Percentiles rank a stretch among this genome's conserved stretches.
These are phyloP conservation scores for Chiua virens DNA, from an alignment of 768 basidiomycete genomes.

Conservation along the genomic window DNA sequence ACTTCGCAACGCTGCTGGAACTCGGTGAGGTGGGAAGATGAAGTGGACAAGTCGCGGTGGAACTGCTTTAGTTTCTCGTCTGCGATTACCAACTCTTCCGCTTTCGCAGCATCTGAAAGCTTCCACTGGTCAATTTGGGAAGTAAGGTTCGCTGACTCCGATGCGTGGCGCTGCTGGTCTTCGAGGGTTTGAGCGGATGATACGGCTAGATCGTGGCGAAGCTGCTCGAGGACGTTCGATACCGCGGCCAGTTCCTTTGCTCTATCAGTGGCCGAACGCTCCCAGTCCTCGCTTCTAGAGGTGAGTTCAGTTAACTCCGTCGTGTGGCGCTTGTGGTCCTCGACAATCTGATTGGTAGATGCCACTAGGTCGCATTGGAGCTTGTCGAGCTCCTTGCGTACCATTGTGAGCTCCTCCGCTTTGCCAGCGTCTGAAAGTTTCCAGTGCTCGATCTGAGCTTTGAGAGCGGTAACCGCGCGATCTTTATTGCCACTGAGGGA, in stretches of 20 bases:
- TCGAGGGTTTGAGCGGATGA: no score
- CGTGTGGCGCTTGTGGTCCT: no score
- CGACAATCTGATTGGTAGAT: no score
- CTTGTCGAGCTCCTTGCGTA: neutral
- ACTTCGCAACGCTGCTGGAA: neutral
- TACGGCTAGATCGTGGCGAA: no score
- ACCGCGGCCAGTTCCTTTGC: neutral
- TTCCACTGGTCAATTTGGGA: slow-evolving; percentile 1
- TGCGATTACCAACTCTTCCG: neutral
- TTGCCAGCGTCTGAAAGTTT: neutral
- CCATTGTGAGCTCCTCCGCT: neutral
- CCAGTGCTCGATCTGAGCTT: neutral
- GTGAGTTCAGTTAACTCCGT: neutral
- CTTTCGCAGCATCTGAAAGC: neutral
- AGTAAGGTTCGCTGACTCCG: neutral
- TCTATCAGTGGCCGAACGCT: neutral
- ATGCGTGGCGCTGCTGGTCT: no score
- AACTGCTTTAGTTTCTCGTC: neutral
- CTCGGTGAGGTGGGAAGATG: neutral
- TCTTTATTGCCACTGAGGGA: no score
- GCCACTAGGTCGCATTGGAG: no score
- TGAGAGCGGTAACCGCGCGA: neutral
- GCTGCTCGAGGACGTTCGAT: no score
- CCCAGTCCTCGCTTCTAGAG: neutral
- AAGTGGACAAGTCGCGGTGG: neutral